These are phyloP conservation scores for Ascosphaera aggregata DNA, from an alignment of 2,329 filamentous ascomycete species.

Conservation along the genomic window DNA sequence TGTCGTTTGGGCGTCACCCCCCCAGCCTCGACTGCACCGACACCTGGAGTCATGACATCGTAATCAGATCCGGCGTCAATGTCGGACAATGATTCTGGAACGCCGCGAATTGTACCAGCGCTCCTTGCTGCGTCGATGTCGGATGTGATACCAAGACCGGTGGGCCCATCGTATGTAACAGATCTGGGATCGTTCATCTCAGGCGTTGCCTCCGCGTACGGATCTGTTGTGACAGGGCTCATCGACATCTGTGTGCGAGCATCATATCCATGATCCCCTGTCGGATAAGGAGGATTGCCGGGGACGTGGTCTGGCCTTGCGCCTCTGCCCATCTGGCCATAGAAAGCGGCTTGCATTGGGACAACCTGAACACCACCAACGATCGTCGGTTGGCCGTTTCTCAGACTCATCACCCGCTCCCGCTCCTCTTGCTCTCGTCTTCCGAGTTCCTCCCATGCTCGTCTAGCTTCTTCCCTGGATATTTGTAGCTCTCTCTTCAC, in stretches of 20 bases:
- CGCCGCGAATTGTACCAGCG: background rate
- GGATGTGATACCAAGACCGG: slow-evolving; percentile 1
- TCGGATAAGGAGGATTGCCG: background rate
- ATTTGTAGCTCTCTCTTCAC: slow-evolving; percentile 87
- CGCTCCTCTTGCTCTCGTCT: slow-evolving; percentile 82
- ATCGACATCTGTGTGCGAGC: background rate
- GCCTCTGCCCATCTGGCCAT: slow-evolving; percentile 27
- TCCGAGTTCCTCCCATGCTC: slow-evolving; percentile 93
- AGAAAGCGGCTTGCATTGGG: slow-evolving; percentile 55
- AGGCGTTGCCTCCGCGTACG: background rate
- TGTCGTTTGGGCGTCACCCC: slow-evolving; percentile 1
- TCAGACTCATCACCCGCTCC: slow-evolving; percentile 62
- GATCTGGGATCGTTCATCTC: background rate
- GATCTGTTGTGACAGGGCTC: background rate
- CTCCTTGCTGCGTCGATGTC: background rate
- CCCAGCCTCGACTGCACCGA: background rate
- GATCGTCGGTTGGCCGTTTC: slow-evolving; percentile 67
- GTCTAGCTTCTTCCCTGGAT: slow-evolving; percentile 81
- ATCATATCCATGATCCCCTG: background rate
- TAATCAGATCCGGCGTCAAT: background rate
- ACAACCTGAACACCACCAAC: slow-evolving; percentile 90
- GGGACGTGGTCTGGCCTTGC: background rate
- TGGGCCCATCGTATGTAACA: background rate
- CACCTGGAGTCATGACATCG: slow-evolving; percentile 1
- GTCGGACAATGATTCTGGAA: background rate